These are phyloP conservation scores for Geotrichum cucujoidarum DNA, from an alignment of 1,139 yeast genomes.

Conservation along the genomic window DNA sequence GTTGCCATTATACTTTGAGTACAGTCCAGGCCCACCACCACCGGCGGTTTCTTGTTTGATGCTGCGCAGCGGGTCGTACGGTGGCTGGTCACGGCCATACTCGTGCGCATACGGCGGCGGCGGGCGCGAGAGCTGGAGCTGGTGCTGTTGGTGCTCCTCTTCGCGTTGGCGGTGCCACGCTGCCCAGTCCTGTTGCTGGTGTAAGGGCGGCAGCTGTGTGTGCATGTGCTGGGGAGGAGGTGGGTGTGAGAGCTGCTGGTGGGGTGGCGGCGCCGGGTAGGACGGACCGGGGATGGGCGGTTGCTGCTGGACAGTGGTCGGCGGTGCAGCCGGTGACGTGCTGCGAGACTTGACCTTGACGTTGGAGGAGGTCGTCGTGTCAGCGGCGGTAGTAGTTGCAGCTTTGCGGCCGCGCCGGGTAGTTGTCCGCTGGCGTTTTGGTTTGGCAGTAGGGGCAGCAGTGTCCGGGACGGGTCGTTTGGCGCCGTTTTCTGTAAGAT, in stretches of 20 bases:
- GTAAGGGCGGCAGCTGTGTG: not conserved
- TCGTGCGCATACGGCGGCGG: not conserved
- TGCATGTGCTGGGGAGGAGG: not conserved
- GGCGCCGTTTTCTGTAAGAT: not conserved
- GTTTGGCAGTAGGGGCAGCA: not conserved
- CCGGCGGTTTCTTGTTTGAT: not conserved
- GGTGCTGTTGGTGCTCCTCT: not conserved
- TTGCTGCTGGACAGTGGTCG: too few relatives aligned
- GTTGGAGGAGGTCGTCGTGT: not conserved
- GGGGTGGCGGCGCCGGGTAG: not conserved
- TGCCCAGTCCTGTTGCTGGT: constrained; percentile 1
- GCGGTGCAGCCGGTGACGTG: too few relatives aligned
- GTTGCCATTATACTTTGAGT: too few relatives aligned
- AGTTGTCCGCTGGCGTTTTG: constrained; percentile 3
- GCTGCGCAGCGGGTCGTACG: too few relatives aligned
- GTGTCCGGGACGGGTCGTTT: not conserved
- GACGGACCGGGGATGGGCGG: not conserved
- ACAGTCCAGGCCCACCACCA: too few relatives aligned
- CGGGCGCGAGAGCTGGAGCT: not conserved
- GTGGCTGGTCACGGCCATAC: not conserved
- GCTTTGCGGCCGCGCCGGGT: not conserved
- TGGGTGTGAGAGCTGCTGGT: not conserved
- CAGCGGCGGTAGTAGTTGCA: not conserved
- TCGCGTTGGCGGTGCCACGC: constrained; percentile 13
- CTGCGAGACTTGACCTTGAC: too few relatives aligned